Evolutionary conservation across 106 monocot species (phyloP).

Genomic region (Gastrodia elata): DNA sequence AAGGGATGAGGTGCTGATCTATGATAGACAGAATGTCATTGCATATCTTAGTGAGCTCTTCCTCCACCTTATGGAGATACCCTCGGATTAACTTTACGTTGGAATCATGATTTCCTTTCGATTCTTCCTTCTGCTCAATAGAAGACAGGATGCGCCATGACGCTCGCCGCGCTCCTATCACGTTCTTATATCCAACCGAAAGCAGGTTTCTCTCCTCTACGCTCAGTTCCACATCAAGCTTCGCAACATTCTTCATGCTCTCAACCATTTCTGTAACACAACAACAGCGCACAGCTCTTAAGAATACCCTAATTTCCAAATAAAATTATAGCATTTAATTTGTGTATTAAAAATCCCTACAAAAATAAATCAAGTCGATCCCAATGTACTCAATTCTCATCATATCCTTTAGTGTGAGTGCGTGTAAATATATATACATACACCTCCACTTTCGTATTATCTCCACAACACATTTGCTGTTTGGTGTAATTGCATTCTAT

Average conservation of each 20-base stretch:
- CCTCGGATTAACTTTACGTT: slow-evolving; percentile 25
- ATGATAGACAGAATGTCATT: slow-evolving; percentile 27
- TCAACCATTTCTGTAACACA: slow-evolving; percentile 31
- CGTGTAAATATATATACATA: too few relatives aligned
- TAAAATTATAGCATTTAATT: too few relatives aligned
- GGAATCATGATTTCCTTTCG: slow-evolving; percentile 28
- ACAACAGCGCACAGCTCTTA: too few relatives aligned
- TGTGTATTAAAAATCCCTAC: too few relatives aligned
- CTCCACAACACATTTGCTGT: too few relatives aligned
- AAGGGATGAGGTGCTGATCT: slow-evolving; percentile 32
- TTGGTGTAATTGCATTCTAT: too few relatives aligned
- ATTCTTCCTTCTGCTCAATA: slow-evolving; percentile 37
- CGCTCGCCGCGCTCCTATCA: slow-evolving; percentile 30
- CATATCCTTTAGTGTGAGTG: too few relatives aligned
- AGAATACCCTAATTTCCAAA: too few relatives aligned
- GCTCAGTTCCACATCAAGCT: slow-evolving; percentile 26
- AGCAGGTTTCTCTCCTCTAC: slow-evolving; percentile 36
- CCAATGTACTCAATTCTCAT: too few relatives aligned
- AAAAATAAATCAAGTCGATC: too few relatives aligned
- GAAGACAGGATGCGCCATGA: slow-evolving; percentile 42
- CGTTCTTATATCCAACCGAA: slow-evolving; percentile 32
- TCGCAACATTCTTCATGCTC: slow-evolving; percentile 31
- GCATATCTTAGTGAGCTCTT: slow-evolving; percentile 29
- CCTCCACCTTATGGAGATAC: slow-evolving; percentile 29
- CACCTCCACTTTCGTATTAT: too few relatives aligned